Evolutionary conservation across 2,329 filamentous ascomycete genomes (phyloP), one percentile per base, ranked within the genome.

Genomic region (Graphilbum ipis-grandicollis): DNA sequence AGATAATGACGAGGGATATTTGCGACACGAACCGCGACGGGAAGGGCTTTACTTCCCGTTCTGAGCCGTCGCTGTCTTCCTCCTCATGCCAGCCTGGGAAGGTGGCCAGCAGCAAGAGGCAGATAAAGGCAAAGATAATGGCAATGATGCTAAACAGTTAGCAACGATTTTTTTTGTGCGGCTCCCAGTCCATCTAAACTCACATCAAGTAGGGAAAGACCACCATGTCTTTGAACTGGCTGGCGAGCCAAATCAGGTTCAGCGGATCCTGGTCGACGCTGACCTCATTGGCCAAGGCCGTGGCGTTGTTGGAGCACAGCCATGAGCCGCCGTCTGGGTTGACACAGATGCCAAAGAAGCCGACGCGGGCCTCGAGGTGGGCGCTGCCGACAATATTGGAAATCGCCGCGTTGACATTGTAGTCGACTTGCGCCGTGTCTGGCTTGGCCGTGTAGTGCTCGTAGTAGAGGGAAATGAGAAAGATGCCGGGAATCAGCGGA

Each of bases 81-180:
- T 93, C 84, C 57, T 93, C 84, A 58, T 96, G 86, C 84, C 90
- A 98, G 44, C 86, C 86, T 2, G 90, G 90, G 60, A 96, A 98
- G 25, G 90, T 96, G 38, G 86, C 88, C 37, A 98, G 77, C 31
- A 98, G 73, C 43, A 98, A 71, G 55, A 98, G 83, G 56, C 85
- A 93, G 57, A 96, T 69, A 61, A 96, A 96, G 48, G 90, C 86
- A 52, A 98, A 85, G 55, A 98, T 82, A 53, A 96, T 86, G 52
- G 90, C 90, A 52, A 98, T 86, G 63, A 98, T 98, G 45, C 83
- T 90, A 47, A 21, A 15, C 7, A 17, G 5, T 31, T 18, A 48
- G 48, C 5, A 5, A 19, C 19, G 22, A 35, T 30, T 19, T n/a
- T n/a, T n/a, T n/a, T n/a, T 22, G 10, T 14, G 14, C 17, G 30